Conservation (phyloP, 148 eudicot genomes). For the Arbutus unedo region DNA sequence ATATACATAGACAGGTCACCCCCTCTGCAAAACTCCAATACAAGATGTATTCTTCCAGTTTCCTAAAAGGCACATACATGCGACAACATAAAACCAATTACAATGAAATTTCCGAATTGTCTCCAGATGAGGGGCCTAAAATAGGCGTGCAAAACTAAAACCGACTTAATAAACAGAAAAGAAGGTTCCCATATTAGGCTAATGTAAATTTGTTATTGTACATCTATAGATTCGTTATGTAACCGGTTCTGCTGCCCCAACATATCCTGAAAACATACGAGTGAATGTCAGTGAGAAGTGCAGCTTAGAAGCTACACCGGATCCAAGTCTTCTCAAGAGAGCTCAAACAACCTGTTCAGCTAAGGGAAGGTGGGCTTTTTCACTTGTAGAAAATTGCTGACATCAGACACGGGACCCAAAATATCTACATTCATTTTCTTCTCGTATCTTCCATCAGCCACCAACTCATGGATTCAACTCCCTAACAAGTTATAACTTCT, state of each 20-base stretch:
- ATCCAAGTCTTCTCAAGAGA: background rate
- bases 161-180: background rate
- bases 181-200: background rate
- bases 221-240: background rate
- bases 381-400: background rate
- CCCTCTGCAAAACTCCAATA: constrained; percentile 91
- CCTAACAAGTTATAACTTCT: background rate
- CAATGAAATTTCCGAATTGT: background rate
- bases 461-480: background rate
- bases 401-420: background rate
- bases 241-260: background rate
- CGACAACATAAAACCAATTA: constrained; percentile 8
- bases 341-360: background rate
- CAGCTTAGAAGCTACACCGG: constrained; percentile 6
- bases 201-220: background rate
- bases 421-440: background rate
- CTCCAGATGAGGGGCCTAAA: background rate
- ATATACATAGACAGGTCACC: constrained; percentile 85
- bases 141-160: background rate
- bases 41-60: constrained; percentile 86
- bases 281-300: background rate
- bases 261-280: too few relatives aligned
- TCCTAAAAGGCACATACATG: constrained; percentile 43
- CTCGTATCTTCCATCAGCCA: background rate
- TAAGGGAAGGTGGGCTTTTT: background rate